Evolutionary conservation across 192 early-diverging fungal species (phyloP).

Genomic region (Martensiomyces pterosporus): DNA sequence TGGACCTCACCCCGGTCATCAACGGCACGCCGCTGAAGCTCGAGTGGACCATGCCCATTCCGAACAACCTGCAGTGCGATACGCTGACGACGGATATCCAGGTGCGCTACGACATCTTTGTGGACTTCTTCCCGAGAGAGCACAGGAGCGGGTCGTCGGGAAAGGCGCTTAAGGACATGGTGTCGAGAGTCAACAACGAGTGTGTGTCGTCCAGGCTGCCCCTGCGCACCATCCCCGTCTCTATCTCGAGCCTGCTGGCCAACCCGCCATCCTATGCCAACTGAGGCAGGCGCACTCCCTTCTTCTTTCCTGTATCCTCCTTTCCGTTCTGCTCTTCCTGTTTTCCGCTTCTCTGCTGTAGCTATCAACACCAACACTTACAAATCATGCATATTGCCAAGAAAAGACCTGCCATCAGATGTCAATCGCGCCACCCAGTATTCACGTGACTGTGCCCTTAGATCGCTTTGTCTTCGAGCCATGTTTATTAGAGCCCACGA

Average conservation of each 20-base stretch:
- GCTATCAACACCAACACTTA: too few species aligned
- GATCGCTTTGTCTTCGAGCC: too few species aligned
- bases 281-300: not conserved
- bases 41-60: constrained; percentile 9
- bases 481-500: too few species aligned
- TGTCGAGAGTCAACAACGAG: not conserved
- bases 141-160: not conserved
- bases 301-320: not conserved
- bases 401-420: too few species aligned
- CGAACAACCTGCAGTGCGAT: constrained; percentile 4
- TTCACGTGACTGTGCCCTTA: too few species aligned
- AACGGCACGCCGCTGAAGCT: not conserved
- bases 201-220: constrained; percentile 5
- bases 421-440: too few species aligned
- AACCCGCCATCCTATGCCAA: constrained; percentile 3
- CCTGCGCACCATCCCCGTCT: constrained; percentile 1
- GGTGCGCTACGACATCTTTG: constrained; percentile 14
- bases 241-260: constrained; percentile 1
- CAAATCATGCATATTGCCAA: too few species aligned
- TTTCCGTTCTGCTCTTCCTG: not conserved
- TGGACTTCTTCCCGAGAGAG: constrained; percentile 15
- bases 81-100: constrained; percentile 9
- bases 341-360: not conserved
- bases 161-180: not conserved
- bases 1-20: not conserved